Percentiles rank a stretch among this genome's conserved stretches.
These are phyloP conservation scores for Crotalaria pallida DNA, from an alignment of 306 rosid genomes.

Conservation along the genomic window DNA sequence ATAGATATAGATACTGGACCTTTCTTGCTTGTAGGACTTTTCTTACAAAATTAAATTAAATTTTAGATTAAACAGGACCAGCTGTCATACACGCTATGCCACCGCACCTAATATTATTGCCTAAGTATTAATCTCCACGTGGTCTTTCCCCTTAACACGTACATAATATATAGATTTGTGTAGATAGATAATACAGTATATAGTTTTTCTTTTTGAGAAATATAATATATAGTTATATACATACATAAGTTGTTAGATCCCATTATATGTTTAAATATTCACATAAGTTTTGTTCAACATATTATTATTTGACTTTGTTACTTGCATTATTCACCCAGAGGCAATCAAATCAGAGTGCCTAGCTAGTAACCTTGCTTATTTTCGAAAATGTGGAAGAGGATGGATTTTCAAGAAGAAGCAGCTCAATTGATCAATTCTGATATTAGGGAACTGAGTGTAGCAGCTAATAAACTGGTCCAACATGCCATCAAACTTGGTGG, in stretches of 20 bases:
- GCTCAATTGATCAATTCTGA: slow-evolving; percentile 45
- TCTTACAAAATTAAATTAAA: background rate
- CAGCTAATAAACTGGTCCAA: slow-evolving; percentile 46
- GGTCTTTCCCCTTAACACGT: background rate
- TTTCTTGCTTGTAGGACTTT: background rate
- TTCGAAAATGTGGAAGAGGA: slow-evolving; percentile 16
- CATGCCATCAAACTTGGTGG: slow-evolving; percentile 58
- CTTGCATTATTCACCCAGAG: background rate
- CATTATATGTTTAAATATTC: too few species aligned
- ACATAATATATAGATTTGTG: background rate
- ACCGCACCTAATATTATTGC: background rate
- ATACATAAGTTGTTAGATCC: too few species aligned
- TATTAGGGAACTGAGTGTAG: slow-evolving; percentile 44
- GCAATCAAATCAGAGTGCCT: background rate
- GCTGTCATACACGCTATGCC: background rate
- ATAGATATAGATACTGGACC: background rate
- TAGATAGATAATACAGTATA: too few species aligned
- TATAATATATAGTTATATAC: too few species aligned
- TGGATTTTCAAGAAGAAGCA: slow-evolving; percentile 27
- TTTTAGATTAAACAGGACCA: background rate
- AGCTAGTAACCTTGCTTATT: background rate
- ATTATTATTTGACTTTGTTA: background rate
- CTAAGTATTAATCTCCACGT: background rate
- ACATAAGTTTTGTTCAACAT: background rate
- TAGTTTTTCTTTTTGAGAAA: too few species aligned